phyloP scores from a whole-genome alignment of 805 yeast species.

The Candida khao-thaluensis region DNA sequence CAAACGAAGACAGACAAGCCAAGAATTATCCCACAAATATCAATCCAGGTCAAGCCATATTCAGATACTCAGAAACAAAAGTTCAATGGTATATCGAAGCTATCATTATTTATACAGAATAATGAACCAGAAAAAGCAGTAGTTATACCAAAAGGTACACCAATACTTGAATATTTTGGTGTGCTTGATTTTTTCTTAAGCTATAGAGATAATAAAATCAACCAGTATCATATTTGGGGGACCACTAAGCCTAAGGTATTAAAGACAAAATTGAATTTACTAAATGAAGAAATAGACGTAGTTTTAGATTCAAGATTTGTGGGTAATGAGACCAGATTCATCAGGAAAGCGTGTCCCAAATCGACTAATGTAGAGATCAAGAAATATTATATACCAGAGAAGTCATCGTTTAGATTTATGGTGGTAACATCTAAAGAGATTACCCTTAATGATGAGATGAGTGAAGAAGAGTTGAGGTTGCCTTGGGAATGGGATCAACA shows the following conservation, averaged over 20 bases:
- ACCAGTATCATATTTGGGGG: conserved; percentile 77
- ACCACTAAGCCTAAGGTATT: conserved; percentile 50
- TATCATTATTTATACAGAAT: conserved; percentile 54
- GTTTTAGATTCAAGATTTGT: conserved; percentile 75
- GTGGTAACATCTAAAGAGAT: conserved; percentile 58
- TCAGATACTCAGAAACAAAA: conserved; percentile 57
- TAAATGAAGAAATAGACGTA: conserved; percentile 41
- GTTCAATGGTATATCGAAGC: conserved; percentile 66
- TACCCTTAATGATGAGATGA: conserved; percentile 26
- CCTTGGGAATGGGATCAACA: conserved; percentile 86
- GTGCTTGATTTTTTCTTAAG: conserved; percentile 64
- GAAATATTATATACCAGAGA: conserved; percentile 45
- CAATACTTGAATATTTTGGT: conserved; percentile 67
- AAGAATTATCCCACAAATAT: conserved; percentile 20
- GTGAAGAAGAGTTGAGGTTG: conserved; percentile 71
- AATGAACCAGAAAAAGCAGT: conserved; percentile 13
- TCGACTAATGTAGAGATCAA: conserved; percentile 69
- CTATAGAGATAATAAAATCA: conserved; percentile 63
- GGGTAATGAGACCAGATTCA: conserved; percentile 74
- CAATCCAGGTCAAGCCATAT: conserved; percentile 53
- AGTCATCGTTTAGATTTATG: conserved; percentile 46
- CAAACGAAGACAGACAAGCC: background rate
- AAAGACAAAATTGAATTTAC: conserved; percentile 17
- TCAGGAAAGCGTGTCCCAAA: conserved; percentile 64
- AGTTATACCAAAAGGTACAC: conserved; percentile 44